These are phyloP conservation scores for Euptelea pleiosperma DNA, from an alignment of 164 flowering plant genomes.

Conservation along the genomic window DNA sequence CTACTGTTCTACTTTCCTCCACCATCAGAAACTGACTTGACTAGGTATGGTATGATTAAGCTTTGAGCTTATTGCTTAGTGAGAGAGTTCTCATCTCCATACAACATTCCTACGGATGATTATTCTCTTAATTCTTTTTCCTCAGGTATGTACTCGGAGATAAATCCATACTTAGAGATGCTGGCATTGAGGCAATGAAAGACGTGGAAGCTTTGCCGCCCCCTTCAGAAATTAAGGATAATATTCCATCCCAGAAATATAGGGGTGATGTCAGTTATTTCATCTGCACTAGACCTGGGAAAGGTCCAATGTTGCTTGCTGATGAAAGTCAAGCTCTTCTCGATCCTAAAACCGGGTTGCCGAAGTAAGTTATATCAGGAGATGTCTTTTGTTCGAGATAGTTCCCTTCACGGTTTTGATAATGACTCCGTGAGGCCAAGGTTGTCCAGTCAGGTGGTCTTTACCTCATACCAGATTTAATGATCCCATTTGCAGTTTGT, in stretches of 20 bases:
- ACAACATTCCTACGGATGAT: too few relatives aligned
- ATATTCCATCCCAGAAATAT: slow-evolving; percentile 30
- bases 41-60: slow-evolving; percentile 27
- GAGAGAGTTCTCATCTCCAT: too few relatives aligned
- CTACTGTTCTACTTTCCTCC: slow-evolving; percentile 70
- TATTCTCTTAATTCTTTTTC: slow-evolving; percentile 7
- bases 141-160: slow-evolving; percentile 84
- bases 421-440: background rate
- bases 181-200: slow-evolving; percentile 51
- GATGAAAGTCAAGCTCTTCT: slow-evolving; percentile 70
- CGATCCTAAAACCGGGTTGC: slow-evolving; percentile 74
- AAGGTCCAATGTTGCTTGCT: slow-evolving; percentile 67
- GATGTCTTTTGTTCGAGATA: slow-evolving; percentile 1
- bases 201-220: slow-evolving; percentile 68
- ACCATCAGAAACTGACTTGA: slow-evolving; percentile 38
- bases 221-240: slow-evolving; percentile 70
- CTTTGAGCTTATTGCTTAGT: background rate
- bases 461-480: background rate
- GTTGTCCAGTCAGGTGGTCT: background rate
- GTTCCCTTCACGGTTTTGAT: slow-evolving; percentile 1
- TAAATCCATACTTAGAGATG: slow-evolving; percentile 74
- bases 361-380: slow-evolving; percentile 35
- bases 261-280: slow-evolving; percentile 85
- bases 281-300: slow-evolving; percentile 91
- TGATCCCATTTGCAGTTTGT: too few relatives aligned